Base-by-base conservation (phyloP, 108 stramenopile species). In the Skeletonema tropicum region DNA sequence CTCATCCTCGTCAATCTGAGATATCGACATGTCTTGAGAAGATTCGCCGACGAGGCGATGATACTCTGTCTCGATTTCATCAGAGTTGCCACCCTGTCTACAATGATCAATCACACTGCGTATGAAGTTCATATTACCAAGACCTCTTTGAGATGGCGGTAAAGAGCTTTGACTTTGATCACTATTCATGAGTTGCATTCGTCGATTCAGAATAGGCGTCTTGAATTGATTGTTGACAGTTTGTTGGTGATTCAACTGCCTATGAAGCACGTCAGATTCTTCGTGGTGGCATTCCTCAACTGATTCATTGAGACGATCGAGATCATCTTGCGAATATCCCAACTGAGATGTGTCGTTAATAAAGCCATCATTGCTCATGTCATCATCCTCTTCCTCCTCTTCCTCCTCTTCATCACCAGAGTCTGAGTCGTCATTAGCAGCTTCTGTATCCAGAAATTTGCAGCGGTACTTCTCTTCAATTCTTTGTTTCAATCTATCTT, bases 111-210 rank as follows among this genome's bases (percentile, higher is more conserved):
- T 64, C 29, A 96, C 90, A 75, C 90, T 91, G 15, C 91, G 80
- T 60, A 96, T 90, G 42, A 96, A 96, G 64, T 90, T 80, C 90
- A 92, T 91, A 59, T 85, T 89, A 3, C 95, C 95, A 11, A 96
- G 85, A 17, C 92, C 90, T 33, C 73, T 69, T 76, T 88, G 82
- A 17, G 93, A 91, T 1, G 83, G 80, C 12, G 87, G 76, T 9
- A 71, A 55, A 13, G 86, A 79, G 9, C 69, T 48, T 64, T 85
- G 85, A n/a, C 80, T 82, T 49, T 71, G 32, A 9, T 70, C 15
- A 23, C 52, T 55, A 74, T 25, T 49, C 49, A 25, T 57, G 11
- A 59, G 36, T 19, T 66, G 73, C 86, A 83, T 90, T 49, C 92
- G 72, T 33, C 94, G 82, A 68, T 92, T 93, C 15, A 95, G 77